A percentile compares a stretch with the other conserved stretches of the same genome.
phyloP scores from a whole-genome alignment of 768 basidiomycete species.

The Psilocybe cyanescens region DNA sequence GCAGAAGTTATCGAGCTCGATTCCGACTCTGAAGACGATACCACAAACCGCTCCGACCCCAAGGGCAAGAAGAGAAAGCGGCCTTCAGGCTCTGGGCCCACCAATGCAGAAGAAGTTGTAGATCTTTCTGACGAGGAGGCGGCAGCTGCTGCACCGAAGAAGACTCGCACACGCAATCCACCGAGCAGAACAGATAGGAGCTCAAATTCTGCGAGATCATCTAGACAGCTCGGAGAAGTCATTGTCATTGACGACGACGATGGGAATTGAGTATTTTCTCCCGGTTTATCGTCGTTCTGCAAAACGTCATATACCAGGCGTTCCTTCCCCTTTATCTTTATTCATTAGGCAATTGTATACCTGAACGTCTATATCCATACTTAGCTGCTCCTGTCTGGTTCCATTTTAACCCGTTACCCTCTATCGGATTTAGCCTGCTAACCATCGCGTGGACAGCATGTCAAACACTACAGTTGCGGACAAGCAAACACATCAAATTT shows the following conservation, averaged over 20 bases:
- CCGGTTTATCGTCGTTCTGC: neutral
- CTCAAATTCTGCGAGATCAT: slow-evolving; percentile 17
- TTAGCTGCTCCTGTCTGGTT: neutral
- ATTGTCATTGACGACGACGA: slow-evolving; percentile 41
- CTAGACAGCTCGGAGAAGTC: slow-evolving; percentile 37
- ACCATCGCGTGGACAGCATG: too few species aligned
- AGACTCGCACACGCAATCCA: slow-evolving; percentile 21
- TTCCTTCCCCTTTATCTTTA: neutral
- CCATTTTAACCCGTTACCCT: too few species aligned
- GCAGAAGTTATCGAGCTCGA: slow-evolving; percentile 33
- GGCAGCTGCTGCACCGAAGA: slow-evolving; percentile 24
- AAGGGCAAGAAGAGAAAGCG: slow-evolving; percentile 23
- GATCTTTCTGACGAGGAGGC: slow-evolving; percentile 35
- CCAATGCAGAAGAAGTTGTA: slow-evolving; percentile 18
- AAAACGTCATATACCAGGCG: neutral
- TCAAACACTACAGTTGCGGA: too few species aligned
- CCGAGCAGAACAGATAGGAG: slow-evolving; percentile 14
- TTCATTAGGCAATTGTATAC: neutral
- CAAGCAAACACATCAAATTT: too few species aligned
- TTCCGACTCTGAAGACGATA: slow-evolving; percentile 28
- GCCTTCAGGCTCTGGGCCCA: neutral
- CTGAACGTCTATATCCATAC: neutral
- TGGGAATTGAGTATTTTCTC: neutral
- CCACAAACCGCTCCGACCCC: slow-evolving; percentile 2
- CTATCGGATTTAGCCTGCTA: too few species aligned